Conservation (phyloP, 108 stramenopile species). For the Pseudonitzschia multiseries region DNA sequence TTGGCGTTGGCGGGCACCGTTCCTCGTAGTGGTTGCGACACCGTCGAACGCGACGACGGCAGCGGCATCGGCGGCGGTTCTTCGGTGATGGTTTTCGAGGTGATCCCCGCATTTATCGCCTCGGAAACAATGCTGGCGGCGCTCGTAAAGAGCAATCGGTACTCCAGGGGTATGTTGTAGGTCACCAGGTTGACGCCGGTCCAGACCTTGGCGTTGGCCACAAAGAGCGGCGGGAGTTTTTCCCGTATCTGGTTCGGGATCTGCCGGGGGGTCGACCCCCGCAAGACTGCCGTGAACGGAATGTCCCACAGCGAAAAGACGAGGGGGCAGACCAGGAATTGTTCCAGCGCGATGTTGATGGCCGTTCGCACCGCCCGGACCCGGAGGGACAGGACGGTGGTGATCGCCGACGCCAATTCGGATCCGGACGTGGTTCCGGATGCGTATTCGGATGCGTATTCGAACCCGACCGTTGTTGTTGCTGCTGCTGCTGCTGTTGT, state of each 20-base stretch:
- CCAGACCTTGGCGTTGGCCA: conserved; percentile 65
- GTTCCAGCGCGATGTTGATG: conserved; percentile 37
- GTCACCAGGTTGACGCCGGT: conserved; percentile 48
- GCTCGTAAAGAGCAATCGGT: conserved; percentile 34
- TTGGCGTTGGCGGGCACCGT: too few species aligned
- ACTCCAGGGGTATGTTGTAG: conserved; percentile 55
- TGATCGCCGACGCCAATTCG: not conserved
- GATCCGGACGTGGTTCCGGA: not conserved
- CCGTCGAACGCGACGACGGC: not conserved
- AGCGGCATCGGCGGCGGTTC: not conserved
- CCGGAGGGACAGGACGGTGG: not conserved
- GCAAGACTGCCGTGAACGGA: conserved; percentile 43
- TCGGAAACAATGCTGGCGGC: conserved; percentile 27
- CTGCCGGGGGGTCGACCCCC: conserved; percentile 27
- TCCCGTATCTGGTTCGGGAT: conserved; percentile 41
- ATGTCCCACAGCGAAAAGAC: conserved; percentile 56
- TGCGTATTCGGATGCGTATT: too few species aligned
- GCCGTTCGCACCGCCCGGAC: not conserved
- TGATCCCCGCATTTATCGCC: conserved; percentile 29
- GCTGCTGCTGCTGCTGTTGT: too few species aligned
- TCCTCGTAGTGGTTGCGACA: too few species aligned
- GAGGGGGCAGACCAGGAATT: conserved; percentile 52
- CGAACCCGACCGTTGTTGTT: too few species aligned
- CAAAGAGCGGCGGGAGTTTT: conserved; percentile 42
- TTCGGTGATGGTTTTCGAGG: not conserved